Base-by-base conservation (phyloP, 2,329 filamentous ascomycete species). In the Aureobasidium lini region DNA sequence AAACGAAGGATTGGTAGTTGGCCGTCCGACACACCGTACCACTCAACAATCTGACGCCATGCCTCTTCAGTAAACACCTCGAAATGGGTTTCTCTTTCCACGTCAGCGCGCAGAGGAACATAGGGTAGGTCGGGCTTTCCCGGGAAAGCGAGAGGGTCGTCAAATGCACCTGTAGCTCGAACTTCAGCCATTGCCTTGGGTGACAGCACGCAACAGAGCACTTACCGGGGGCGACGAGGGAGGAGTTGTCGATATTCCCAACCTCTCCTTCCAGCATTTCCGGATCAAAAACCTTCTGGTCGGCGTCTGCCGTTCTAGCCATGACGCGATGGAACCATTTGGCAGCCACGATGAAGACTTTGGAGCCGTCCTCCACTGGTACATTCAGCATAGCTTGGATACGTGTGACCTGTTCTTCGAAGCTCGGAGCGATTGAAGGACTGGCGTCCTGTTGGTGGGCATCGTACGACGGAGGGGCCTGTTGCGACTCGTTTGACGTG, bases 171-270 rank as follows among this genome's bases (percentile, higher is more conserved):
- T 57, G 23, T 40, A 13, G 32, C 3, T 40, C n/a, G 43, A 40
- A 37, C 43, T 48, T 57, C 16, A 57, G 54, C 54, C 23, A 32
- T 40, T 8, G 23, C 15, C 32, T 32, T 13, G 18, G 8, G 13
- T 29, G n/a, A 15, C 40, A 23, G 18, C 42, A 28, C 13, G 13
- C 42, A 40, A 23, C 16, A 18, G 34, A 18, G n/a, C 23, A 57
- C 54, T 48, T 57, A 57, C 54, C 67, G n/a, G 63, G 58, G 8
- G 64, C 60, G 54, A 92, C 84, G 62, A 96, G 85, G 68, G 92
- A 88, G 0, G 88, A 85, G 69, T 96, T 96, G 76, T 96, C 90
- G 34, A 97, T 82, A 0, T 89, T 88, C 1, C 91, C 91, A 59
- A 94, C 81, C 4, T 84, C 81, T 6, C 82, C 83, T 60, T 86